phyloP scores from a whole-genome alignment of 257 asterid species.

The Prunella vulgaris region DNA sequence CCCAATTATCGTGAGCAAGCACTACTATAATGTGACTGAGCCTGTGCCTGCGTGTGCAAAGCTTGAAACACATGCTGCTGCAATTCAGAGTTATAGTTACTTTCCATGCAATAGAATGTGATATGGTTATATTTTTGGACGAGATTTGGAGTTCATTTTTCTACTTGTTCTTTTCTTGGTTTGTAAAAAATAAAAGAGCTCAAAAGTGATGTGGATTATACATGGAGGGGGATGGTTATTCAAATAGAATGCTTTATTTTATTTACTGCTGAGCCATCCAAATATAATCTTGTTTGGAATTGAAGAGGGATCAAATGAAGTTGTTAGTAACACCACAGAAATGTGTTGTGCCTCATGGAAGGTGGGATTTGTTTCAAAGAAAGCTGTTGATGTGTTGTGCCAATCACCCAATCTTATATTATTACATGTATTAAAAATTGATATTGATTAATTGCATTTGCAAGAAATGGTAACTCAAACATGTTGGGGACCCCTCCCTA shows the following conservation, averaged over 20 bases:
- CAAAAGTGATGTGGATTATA: background rate
- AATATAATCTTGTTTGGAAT: background rate
- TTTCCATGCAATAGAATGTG: background rate
- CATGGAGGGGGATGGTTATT: background rate
- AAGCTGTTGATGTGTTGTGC: too few relatives aligned
- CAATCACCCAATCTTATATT: too few relatives aligned
- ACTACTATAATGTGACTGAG: background rate
- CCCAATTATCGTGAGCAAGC: constrained; percentile 29
- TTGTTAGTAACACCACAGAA: background rate
- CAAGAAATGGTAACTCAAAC: too few relatives aligned
- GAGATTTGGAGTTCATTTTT: background rate
- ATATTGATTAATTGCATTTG: too few relatives aligned
- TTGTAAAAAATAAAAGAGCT: background rate
- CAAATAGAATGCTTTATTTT: background rate
- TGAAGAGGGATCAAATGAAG: background rate
- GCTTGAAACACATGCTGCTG: too few relatives aligned
- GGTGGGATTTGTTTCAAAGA: background rate
- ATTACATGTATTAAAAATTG: too few relatives aligned
- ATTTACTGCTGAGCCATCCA: too few relatives aligned
- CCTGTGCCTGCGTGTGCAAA: background rate
- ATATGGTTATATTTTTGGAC: background rate
- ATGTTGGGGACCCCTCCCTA: background rate
- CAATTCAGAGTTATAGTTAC: background rate
- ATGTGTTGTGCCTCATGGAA: too few relatives aligned
- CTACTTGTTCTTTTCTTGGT: too few relatives aligned